phyloP scores from a whole-genome alignment of 805 yeast genomes.

The Metschnikowia baotianmanensis region DNA sequence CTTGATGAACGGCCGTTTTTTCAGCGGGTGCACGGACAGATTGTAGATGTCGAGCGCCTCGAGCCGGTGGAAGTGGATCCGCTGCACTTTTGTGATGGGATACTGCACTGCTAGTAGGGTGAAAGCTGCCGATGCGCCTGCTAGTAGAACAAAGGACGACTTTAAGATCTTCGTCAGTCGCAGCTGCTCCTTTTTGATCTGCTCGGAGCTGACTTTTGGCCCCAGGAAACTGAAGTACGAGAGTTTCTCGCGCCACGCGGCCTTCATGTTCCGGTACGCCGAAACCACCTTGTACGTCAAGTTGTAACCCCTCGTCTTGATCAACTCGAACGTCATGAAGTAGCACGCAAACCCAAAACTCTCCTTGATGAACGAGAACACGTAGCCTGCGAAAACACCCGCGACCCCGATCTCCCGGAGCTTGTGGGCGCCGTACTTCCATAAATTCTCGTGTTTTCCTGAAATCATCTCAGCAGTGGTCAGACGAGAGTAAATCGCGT shows the following conservation, averaged over 20 bases:
- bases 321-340: constrained; percentile 74
- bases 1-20: constrained; percentile 36
- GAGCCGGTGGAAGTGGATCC: constrained; percentile 70
- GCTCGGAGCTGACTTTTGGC: constrained; percentile 16
- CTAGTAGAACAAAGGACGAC: constrained; percentile 69
- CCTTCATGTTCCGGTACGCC: constrained; percentile 41
- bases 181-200: constrained; percentile 29
- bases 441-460: constrained; percentile 65
- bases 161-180: constrained; percentile 51
- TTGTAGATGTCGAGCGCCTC: constrained; percentile 74
- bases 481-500: constrained; percentile 84
- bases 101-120: constrained; percentile 75
- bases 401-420: constrained; percentile 69
- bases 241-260: constrained; percentile 21
- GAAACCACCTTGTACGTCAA: constrained; percentile 45
- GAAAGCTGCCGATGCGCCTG: constrained; percentile 86
- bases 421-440: constrained; percentile 73
- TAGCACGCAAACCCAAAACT: constrained; percentile 80
- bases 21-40: constrained; percentile 22
- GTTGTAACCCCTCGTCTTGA: constrained; percentile 66
- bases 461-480: constrained; percentile 68
- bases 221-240: constrained; percentile 16
- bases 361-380: constrained; percentile 76
- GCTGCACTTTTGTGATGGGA: constrained; percentile 78
- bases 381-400: constrained; percentile 89